phyloP scores from a whole-genome alignment of 1,139 yeast species.

The Lodderomyces pseudojiufengensis region DNA sequence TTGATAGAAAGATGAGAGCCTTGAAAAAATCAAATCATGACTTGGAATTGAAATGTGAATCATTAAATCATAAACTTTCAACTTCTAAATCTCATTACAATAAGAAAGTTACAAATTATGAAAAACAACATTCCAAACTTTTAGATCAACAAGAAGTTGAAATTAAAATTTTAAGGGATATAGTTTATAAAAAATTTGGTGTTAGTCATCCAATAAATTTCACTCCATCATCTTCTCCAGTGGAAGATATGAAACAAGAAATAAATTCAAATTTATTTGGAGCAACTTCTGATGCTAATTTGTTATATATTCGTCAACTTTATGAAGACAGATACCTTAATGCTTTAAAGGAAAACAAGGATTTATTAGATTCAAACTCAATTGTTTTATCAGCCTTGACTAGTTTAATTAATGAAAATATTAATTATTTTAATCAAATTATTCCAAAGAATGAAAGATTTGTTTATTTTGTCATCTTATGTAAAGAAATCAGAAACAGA shows the following conservation, averaged over 20 bases:
- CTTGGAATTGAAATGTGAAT: conserved; percentile 5
- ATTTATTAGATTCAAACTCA: conserved; percentile 8
- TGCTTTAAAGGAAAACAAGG: conserved; percentile 6
- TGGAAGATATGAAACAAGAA: conserved; percentile 1
- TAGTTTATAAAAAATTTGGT: conserved; percentile 7
- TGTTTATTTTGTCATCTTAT: conserved; percentile 5
- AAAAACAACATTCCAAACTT: conserved; percentile 6
- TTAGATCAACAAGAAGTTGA: conserved; percentile 8
- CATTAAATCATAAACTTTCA: conserved; percentile 7
- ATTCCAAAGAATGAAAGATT: conserved; percentile 7
- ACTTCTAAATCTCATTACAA: conserved; percentile 7
- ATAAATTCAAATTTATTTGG: not conserved
- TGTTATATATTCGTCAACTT: conserved; percentile 7
- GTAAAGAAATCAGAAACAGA: conserved; percentile 9
- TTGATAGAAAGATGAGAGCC: conserved; percentile 6
- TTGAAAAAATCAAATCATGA: conserved; percentile 6
- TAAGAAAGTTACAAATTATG: conserved; percentile 6
- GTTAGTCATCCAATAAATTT: not conserved
- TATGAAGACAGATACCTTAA: conserved; percentile 9
- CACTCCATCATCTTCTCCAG: conserved; percentile 1
- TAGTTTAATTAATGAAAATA: conserved; percentile 5
- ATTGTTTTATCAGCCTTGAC: conserved; percentile 4
- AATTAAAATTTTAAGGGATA: conserved; percentile 7
- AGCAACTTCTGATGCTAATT: not conserved
- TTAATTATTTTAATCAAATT: conserved; percentile 5